A percentile compares a stretch with the other conserved stretches of the same genome.
Conservation (phyloP, 192 early-diverging fungal species). For the Podila epicladia region DNA sequence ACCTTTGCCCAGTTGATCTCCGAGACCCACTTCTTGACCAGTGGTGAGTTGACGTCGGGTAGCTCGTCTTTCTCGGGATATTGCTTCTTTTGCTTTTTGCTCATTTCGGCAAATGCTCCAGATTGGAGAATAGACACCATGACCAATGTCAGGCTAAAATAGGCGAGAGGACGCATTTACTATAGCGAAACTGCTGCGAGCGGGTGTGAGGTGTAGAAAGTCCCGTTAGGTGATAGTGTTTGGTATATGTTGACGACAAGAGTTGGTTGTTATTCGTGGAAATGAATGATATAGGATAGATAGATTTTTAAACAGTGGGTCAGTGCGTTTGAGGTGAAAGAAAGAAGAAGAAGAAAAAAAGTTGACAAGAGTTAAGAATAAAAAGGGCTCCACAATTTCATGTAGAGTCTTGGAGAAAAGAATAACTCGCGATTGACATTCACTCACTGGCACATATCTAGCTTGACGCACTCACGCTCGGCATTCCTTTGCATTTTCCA, state of each 20-base stretch:
- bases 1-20: conserved; percentile 49
- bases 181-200: too few species aligned
- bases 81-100: conserved; percentile 25
- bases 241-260: too few species aligned
- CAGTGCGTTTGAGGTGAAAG: not conserved
- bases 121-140: conserved; percentile 22
- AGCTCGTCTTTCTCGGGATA: conserved; percentile 20
- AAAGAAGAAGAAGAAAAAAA: not conserved
- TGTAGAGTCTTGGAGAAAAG: not conserved
- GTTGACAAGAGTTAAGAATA: not conserved
- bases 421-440: not conserved
- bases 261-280: not conserved
- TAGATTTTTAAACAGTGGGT: not conserved
- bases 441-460: not conserved
- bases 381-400: not conserved
- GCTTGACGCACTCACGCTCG: not conserved
- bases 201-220: too few species aligned
- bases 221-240: too few species aligned
- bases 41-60: conserved; percentile 16
- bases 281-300: not conserved
- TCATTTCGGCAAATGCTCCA: conserved; percentile 15
- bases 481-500: not conserved
- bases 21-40: conserved; percentile 49
- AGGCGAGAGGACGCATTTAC: conserved; percentile 30
- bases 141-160: conserved; percentile 37